These are phyloP conservation scores for Deinandra increscens DNA, from an alignment of 129 eudicot genomes.

Conservation along the genomic window DNA sequence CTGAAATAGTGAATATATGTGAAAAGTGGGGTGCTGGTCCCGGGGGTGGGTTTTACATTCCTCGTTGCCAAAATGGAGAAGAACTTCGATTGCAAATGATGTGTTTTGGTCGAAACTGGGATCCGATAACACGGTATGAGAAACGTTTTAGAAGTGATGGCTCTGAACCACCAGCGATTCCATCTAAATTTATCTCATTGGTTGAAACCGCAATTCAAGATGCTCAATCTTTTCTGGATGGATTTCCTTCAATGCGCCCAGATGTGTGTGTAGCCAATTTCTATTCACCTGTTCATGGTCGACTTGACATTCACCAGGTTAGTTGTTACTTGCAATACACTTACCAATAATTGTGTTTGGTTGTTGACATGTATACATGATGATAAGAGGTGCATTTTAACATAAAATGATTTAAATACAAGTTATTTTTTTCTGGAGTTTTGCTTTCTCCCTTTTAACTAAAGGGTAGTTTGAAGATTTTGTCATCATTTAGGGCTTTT, in stretches of 20 bases:
- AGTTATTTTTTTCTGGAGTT: too few relatives aligned
- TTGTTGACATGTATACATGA: too few relatives aligned
- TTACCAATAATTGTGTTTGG: too few relatives aligned
- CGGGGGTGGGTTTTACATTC: slow-evolving; percentile 56
- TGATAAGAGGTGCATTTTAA: too few relatives aligned
- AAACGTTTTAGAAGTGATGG: slow-evolving; percentile 29
- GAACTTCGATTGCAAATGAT: slow-evolving; percentile 53
- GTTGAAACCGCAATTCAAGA: slow-evolving; percentile 37
- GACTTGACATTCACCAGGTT: slow-evolving; percentile 71
- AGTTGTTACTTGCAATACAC: slow-evolving; percentile 9
- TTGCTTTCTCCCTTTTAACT: too few relatives aligned
- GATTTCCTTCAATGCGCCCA: slow-evolving; percentile 49
- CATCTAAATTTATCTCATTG: slow-evolving; percentile 34
- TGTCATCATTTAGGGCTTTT: too few relatives aligned
- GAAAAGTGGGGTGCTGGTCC: slow-evolving; percentile 46
- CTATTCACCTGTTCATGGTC: slow-evolving; percentile 39
- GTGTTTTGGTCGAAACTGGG: slow-evolving; percentile 65
- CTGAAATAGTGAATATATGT: slow-evolving; percentile 38
- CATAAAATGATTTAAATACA: background rate
- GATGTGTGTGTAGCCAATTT: slow-evolving; percentile 59
- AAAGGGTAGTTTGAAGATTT: too few relatives aligned
- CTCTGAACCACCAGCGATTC: slow-evolving; percentile 39
- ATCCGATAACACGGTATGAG: slow-evolving; percentile 45
- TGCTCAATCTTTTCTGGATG: slow-evolving; percentile 31
- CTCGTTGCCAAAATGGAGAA: slow-evolving; percentile 53